Evolutionary conservation across 345 rosid genomes (phyloP).

Genomic region (Zanthoxylum bungeanum): DNA sequence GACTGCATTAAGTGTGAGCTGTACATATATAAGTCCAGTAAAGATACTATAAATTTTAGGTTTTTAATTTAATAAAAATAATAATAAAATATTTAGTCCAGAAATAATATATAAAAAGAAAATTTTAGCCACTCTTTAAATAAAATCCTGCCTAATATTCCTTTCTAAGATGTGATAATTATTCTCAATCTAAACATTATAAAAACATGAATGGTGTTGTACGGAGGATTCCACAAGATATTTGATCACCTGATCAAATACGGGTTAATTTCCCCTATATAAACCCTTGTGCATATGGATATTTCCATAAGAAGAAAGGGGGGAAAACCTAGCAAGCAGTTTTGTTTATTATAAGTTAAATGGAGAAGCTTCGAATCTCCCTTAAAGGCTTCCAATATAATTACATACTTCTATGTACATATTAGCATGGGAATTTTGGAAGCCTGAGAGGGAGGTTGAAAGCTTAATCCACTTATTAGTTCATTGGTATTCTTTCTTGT

Average conservation of each 20-base stretch:
- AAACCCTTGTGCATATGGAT: neutral
- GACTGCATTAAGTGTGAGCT: too few relatives aligned
- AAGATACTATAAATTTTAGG: too few relatives aligned
- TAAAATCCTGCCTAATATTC: too few relatives aligned
- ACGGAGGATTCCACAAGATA: neutral
- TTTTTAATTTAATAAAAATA: too few relatives aligned
- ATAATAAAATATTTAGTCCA: too few relatives aligned
- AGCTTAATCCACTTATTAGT: conserved; percentile 6
- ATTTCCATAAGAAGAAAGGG: neutral
- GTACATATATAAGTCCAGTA: too few relatives aligned
- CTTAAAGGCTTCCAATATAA: conserved; percentile 37
- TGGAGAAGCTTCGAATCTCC: conserved; percentile 21
- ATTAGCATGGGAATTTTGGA: neutral
- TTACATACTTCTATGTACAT: neutral
- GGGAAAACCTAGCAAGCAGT: neutral
- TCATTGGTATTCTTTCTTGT: neutral
- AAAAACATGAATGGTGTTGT: neutral
- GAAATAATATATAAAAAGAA: too few relatives aligned
- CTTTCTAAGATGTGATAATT: neutral
- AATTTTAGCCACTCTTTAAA: too few relatives aligned
- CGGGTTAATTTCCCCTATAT: conserved; percentile 2
- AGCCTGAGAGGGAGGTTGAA: conserved; percentile 15
- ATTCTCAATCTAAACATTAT: neutral
- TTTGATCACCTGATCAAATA: neutral
- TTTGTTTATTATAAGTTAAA: neutral